A percentile compares a stretch with the other conserved stretches of the same genome.
Evolutionary conservation across 2,329 filamentous ascomycete genomes (phyloP).

Genomic region (Phialemoniopsis sp.): DNA sequence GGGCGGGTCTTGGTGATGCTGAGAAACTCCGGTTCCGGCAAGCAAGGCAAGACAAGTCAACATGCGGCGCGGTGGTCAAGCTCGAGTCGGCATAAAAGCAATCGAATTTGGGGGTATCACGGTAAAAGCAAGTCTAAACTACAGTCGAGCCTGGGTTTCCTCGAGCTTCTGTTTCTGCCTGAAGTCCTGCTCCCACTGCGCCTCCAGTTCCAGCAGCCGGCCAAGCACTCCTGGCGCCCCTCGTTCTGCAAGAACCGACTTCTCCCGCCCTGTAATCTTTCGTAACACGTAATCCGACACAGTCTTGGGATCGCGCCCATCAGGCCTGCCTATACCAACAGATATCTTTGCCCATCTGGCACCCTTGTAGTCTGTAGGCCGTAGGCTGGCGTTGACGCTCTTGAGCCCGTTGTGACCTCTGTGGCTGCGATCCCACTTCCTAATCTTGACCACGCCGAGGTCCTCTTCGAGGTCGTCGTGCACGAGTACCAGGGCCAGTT

Average conservation of each 20-base stretch:
- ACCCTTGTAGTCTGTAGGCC: slow-evolving; percentile 27
- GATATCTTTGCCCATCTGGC: slow-evolving; percentile 59
- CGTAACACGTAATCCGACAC: slow-evolving; percentile 77
- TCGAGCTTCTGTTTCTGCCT: not conserved
- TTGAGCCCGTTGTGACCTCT: slow-evolving; percentile 74
- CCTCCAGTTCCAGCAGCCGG: slow-evolving; percentile 41
- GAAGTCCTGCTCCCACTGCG: slow-evolving; percentile 21
- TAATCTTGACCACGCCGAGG: slow-evolving; percentile 63
- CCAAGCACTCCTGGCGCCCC: slow-evolving; percentile 48
- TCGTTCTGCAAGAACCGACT: slow-evolving; percentile 42
- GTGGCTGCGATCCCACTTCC: slow-evolving; percentile 58
- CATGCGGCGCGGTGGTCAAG: too few relatives aligned
- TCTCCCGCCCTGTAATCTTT: slow-evolving; percentile 54
- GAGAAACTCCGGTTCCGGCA: too few relatives aligned
- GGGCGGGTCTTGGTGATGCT: too few relatives aligned
- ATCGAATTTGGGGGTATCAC: too few relatives aligned
- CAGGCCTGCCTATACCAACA: slow-evolving; percentile 83
- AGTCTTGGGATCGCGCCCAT: slow-evolving; percentile 57
- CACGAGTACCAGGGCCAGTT: slow-evolving; percentile 64
- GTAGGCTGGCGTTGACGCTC: slow-evolving; percentile 53
- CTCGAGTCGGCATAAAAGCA: too few relatives aligned
- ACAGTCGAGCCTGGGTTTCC: too few relatives aligned
- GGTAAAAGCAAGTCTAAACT: too few relatives aligned
- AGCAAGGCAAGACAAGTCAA: too few relatives aligned
- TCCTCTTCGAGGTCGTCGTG: slow-evolving; percentile 83